Evolutionary conservation across 1,284 basidiomycete species (phyloP), one percentile per base, ranked within the genome.

Genomic region (Bjerkandera adusta): DNA sequence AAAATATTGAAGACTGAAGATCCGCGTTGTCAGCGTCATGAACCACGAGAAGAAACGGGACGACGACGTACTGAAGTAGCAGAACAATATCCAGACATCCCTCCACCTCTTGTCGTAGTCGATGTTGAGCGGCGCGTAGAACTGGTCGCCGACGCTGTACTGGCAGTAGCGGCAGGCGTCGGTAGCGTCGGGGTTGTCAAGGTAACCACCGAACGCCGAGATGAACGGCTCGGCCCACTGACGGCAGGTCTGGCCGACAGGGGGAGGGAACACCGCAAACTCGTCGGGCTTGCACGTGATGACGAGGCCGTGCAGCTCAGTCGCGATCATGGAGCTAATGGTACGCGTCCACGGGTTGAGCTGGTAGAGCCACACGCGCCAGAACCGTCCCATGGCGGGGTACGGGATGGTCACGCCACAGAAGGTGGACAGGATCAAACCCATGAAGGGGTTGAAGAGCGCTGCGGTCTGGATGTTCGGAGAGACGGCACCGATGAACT

Each of bases 321-420:
- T 91, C 1, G 87, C 78, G 45, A 92, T 68, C 70, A 95, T 83
- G 11, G 89, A 75, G 2, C 79, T 74, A 32, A 92, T 67, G n/a
- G 81, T 74, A 26, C 87, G 78, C 2, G 87, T 91, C 68, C 83
- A 92, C 0, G 83, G 83, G 32, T 73, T 71, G 5, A 89, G 65
- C 51, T 82, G 69, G 64, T 89, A 90, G 34, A 91, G 63, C 86
- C 89, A 93, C 15, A 71, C 70, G 52, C 77, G 68, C 84, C 88
- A 93, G 75, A 92, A 93, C 29, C 67, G 64, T 34, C 75, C 72
- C 65, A 92, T 68, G 0, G 75, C 75, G 2, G 81, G 77, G 53
- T 77, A 87, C 0, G 90, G 89, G 44, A 92, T 81, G 2, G 86
- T 85, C 25, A 94, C 89, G 51, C 92, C 89, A 51, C 85, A 89